Base-by-base conservation (phyloP, 495 filamentous ascomycete species). In the Penicillium simplicissimum region DNA sequence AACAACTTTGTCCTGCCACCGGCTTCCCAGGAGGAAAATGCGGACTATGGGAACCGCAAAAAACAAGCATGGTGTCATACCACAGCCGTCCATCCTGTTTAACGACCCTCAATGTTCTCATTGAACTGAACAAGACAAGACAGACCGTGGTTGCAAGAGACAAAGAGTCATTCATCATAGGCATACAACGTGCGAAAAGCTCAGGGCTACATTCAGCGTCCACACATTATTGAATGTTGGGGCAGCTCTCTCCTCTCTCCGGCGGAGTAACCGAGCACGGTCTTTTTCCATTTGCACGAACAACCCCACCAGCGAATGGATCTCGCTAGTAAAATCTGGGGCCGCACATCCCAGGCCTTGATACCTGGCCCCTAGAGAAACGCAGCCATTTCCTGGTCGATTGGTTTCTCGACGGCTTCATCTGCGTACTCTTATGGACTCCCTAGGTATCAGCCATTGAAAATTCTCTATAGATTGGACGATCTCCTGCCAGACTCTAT, bases 271-370 rank as follows among this genome's bases (percentile, higher is more conserved):
- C 58, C 57, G 56, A 62, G 65, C 65, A 65, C 59, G 59, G 59
- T 13, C 56, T 37, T 52, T 52, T n/a, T 35, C 51, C 38, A 59
- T 47, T 60, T 55, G 31, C 45, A 63, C 58, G 68, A 71, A 71
- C 68, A 67, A 45, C 68, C 64, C 69, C 69, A 69, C 66, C 55
- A 19, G 33, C 51, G 4, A 33, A 71, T 68, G 68, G 67, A 67
- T 65, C 66, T 69, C 67, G 67, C 67, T 71, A 71, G 68, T 56
- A 42, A 67, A 71, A 71, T 65, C 69, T 71, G 69, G 69, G 69
- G 69, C 69, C 69, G 69, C 67, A 69, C 61, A 61, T 66, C 66
- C 61, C 63, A 35, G 62, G 43, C 58, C 56, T 64, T 60, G 54
- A 66, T 43, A 63, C 42, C 40, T 63, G 36, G 23, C 13, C 21